Conservation (phyloP, 371 early-diverging fungal species). For the Mortierella sp. region DNA sequence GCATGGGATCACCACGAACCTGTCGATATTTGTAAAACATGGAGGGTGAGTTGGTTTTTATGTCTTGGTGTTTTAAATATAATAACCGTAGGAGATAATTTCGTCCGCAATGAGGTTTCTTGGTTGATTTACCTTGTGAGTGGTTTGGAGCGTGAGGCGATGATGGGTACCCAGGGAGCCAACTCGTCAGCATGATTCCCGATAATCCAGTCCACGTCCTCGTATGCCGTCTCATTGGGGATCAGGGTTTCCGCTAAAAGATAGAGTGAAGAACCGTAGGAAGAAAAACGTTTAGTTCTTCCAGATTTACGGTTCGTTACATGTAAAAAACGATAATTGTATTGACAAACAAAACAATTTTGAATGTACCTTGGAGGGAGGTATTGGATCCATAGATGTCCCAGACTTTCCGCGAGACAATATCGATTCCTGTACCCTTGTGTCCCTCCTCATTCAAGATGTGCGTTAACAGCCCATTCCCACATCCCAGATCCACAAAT, state of each 20-base stretch:
- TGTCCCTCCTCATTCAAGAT: conserved; percentile 85
- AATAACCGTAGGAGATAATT: background rate
- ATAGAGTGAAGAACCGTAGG: background rate
- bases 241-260: conserved; percentile 70
- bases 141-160: conserved; percentile 74
- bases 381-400: conserved; percentile 55
- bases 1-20: conserved; percentile 87
- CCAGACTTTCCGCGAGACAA: conserved; percentile 87
- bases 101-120: background rate
- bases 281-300: background rate
- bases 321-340: background rate
- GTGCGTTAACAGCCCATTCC: conserved; percentile 91
- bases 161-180: conserved; percentile 89
- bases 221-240: conserved; percentile 65
- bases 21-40: conserved; percentile 26
- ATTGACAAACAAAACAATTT: background rate
- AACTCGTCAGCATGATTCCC: conserved; percentile 95
- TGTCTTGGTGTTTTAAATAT: background rate
- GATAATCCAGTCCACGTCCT: conserved; percentile 83
- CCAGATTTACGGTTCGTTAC: background rate
- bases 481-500: conserved; percentile 94
- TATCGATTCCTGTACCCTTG: conserved; percentile 85
- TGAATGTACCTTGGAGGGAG: conserved; percentile 24
- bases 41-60: background rate
- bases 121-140: conserved; percentile 63